Percentiles rank a stretch among this genome's conserved stretches.
Evolutionary conservation across 1,284 basidiomycete genomes (phyloP).

Genomic region (Moniliophthora roreri): DNA sequence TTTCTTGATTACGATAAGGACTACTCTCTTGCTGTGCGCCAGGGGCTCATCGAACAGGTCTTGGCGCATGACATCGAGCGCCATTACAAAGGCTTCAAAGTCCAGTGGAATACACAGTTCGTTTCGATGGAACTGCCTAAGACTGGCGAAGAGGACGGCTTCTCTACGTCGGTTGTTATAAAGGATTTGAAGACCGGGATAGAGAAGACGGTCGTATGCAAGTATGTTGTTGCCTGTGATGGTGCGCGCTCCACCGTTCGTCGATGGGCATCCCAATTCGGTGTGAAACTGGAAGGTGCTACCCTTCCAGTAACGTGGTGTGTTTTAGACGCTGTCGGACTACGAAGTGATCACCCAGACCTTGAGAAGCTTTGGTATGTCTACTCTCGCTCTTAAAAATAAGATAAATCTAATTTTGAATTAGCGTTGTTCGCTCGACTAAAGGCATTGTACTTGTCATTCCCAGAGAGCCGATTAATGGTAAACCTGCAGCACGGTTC

Average conservation of each 20-base stretch:
- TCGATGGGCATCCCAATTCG: slow-evolving; percentile 1
- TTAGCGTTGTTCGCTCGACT: neutral
- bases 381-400: too few relatives aligned
- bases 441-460: slow-evolving; percentile 1
- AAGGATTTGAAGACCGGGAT: neutral
- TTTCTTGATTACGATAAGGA: neutral
- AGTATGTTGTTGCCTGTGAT: slow-evolving; percentile 2
- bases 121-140: neutral
- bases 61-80: neutral
- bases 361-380: neutral
- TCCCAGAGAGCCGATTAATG: slow-evolving; percentile 1
- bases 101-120: neutral
- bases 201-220: neutral
- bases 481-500: slow-evolving; percentile 1
- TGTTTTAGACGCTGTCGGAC: slow-evolving; percentile 4
- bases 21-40: neutral
- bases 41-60: slow-evolving; percentile 4
- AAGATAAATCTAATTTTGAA: neutral
- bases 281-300: neutral
- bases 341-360: slow-evolving; percentile 1
- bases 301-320: slow-evolving; percentile 2
- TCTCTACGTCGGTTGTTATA: neutral
- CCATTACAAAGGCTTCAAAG: neutral
- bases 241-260: neutral
- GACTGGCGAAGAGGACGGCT: neutral